Percentiles rank a stretch among this genome's conserved stretches.
phyloP scores from a whole-genome alignment of 306 rosid species.

The Cucurbita ficifolia region DNA sequence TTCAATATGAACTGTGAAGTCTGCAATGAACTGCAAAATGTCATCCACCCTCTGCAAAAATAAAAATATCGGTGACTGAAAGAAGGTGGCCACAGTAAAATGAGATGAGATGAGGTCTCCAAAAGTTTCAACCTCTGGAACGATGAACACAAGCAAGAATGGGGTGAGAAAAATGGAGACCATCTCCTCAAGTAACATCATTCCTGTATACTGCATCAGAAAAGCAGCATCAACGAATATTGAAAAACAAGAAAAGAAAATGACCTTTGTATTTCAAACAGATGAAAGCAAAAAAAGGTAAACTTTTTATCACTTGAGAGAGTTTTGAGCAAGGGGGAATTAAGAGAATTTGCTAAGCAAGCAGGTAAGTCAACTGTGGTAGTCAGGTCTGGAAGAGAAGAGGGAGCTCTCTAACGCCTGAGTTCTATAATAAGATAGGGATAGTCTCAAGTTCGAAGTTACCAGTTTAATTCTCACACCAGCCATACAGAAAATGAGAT shows the following conservation, averaged over 20 bases:
- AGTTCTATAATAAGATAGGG: background rate
- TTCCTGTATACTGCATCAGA: slow-evolving; percentile 63
- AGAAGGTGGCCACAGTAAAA: background rate
- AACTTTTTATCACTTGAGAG: background rate
- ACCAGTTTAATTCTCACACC: background rate
- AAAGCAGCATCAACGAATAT: background rate
- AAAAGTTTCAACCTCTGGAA: slow-evolving; percentile 52
- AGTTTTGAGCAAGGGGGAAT: background rate
- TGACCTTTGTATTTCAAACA: background rate
- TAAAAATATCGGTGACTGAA: slow-evolving; percentile 7
- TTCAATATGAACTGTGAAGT: slow-evolving; percentile 67
- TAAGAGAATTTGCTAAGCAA: background rate
- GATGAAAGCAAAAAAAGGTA: background rate
- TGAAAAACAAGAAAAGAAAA: background rate
- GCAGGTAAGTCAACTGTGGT: background rate
- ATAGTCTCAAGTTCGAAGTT: background rate
- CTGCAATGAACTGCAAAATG: slow-evolving; percentile 67
- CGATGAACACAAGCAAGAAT: slow-evolving; percentile 60
- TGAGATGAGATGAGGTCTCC: background rate
- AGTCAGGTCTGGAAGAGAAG: background rate
- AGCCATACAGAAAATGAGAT: background rate
- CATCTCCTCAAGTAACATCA: slow-evolving; percentile 98
- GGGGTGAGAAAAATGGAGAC: slow-evolving; percentile 94
- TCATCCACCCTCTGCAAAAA: slow-evolving; percentile 79
- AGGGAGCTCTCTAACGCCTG: background rate